A percentile compares a stretch with the other conserved stretches of the same genome.
Evolutionary conservation across 2,329 filamentous ascomycete species (phyloP).

Genomic region (Talaromyces albobiverticillius): DNA sequence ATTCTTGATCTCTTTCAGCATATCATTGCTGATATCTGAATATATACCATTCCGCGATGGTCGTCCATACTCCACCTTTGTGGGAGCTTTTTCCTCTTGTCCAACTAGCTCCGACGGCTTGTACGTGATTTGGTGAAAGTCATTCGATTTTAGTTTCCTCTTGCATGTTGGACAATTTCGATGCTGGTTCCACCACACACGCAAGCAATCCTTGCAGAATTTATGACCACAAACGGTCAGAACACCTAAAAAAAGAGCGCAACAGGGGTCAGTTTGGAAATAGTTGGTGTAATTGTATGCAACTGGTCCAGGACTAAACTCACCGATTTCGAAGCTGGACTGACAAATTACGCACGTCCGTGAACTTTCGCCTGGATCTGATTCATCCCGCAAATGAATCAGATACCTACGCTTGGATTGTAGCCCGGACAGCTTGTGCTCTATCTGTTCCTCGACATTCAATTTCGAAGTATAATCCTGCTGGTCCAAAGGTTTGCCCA

Average conservation of each 20-base stretch:
- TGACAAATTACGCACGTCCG: slow-evolving; percentile 86
- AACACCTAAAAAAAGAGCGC: slow-evolving; percentile 27
- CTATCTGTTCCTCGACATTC: slow-evolving; percentile 51
- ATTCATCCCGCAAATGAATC: slow-evolving; percentile 59
- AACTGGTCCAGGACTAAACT: slow-evolving; percentile 33
- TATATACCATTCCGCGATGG: slow-evolving; percentile 61
- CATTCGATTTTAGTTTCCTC: slow-evolving; percentile 58
- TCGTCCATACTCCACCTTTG: slow-evolving; percentile 28
- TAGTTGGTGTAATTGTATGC: too few relatives aligned
- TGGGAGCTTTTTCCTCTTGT: slow-evolving; percentile 50
- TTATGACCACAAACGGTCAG: slow-evolving; percentile 83
- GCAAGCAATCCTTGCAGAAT: slow-evolving; percentile 86
- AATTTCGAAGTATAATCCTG: slow-evolving; percentile 42
- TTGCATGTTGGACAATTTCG: slow-evolving; percentile 85
- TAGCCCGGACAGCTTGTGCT: slow-evolving; percentile 58
- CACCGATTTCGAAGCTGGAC: slow-evolving; percentile 70
- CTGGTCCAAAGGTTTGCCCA: slow-evolving; percentile 56
- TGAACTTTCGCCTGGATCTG: slow-evolving; percentile 58
- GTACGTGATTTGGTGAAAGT: slow-evolving; percentile 82
- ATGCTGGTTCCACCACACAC: slow-evolving; percentile 71
- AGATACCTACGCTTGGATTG: slow-evolving; percentile 76
- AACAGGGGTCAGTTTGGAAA: not conserved
- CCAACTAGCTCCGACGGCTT: slow-evolving; percentile 72
- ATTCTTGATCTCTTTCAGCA: slow-evolving; percentile 75
- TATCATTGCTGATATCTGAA: slow-evolving; percentile 67